Base-by-base conservation (phyloP, 208 protist species). In the Leishmania arabica region DNA sequence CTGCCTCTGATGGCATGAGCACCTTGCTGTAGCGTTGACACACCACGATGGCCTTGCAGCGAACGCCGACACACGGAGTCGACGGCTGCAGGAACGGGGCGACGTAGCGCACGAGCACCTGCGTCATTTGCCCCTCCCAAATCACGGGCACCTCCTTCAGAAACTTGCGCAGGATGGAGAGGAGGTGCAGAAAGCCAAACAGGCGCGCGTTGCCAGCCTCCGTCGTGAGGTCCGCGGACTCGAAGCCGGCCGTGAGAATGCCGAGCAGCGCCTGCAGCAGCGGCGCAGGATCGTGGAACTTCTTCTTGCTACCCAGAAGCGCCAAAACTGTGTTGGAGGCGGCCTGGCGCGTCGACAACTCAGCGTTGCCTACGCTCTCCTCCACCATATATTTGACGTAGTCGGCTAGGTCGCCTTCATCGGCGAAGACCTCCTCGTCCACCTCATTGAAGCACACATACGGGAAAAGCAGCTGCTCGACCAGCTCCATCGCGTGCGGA, bases 371-470 rank as follows among this genome's bases (percentile, higher is more conserved):
- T 56, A 94, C 88, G 47, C 88, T 87, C 81, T 95, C 93, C 69
- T 96, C 91, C 84, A 94, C 88, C 93, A 96, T 94, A 82, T 96
- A 96, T 88, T 95, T 88, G 69, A 90, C 89, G 87, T 92, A 96
- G 60, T 95, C 92, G 1, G 89, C 87, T 21, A 98, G 76, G 75
- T 95, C 87, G 76, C 89, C 86, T 40, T 92, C 88, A 53, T 95
- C 92, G 54, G 84, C 82, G 72, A 98, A 96, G 9, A 90, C 89
- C 60, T 92, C 88, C 69, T 95, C 95, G 82, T 98, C 95, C 71
- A 93, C 90, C 62, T 89, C 92, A 70, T 79, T 90, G 82, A 89
- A 96, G 84, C 89, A 94, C 4, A 98, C 75, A 78, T 91, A 96
- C 34, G 93, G 93, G 75, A 98, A 96, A 68, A 98, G 80, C 17